A percentile compares a stretch with the other conserved stretches of the same genome.
phyloP scores from a whole-genome alignment of 2,329 filamentous ascomycete genomes.

The Talaromyces sp. region DNA sequence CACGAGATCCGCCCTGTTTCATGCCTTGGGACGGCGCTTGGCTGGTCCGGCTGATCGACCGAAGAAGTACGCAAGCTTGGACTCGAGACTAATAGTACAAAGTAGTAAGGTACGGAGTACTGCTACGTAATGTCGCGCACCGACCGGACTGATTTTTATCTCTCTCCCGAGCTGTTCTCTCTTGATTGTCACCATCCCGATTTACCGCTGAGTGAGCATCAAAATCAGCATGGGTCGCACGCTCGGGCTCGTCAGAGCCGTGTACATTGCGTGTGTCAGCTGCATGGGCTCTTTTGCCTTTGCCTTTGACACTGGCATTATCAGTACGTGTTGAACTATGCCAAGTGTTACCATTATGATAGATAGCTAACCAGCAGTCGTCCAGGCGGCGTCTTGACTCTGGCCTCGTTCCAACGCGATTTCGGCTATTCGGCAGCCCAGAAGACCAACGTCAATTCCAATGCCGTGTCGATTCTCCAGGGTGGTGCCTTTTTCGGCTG shows the following conservation, averaged over 20 bases:
- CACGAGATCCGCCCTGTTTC: not conserved
- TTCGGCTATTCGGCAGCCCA: not conserved
- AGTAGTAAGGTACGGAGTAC: not conserved
- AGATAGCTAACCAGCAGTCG: not conserved
- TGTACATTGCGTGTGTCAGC: conserved; percentile 32
- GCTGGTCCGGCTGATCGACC: not conserved
- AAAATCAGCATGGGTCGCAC: conserved; percentile 23
- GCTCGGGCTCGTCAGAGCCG: conserved; percentile 31
- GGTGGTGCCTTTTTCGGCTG: conserved; percentile 27
- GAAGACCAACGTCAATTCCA: conserved; percentile 22
- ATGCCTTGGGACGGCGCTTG: not conserved
- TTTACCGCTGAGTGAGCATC: not conserved
- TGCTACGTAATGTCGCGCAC: not conserved
- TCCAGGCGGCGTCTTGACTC: conserved; percentile 37
- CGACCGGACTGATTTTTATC: too few relatives aligned
- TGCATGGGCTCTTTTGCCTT: conserved; percentile 38
- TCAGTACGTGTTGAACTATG: conserved; percentile 20
- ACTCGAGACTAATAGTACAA: not conserved
- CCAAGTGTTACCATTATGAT: conserved; percentile 8
- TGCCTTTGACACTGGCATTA: conserved; percentile 36
- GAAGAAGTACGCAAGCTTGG: not conserved
- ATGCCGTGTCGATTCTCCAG: conserved; percentile 43
- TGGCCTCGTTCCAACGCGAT: conserved; percentile 23
- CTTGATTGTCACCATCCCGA: not conserved
- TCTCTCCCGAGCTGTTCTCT: not conserved